phyloP scores from a whole-genome alignment of 306 rosid species.

The Cicer chorassanicum region DNA sequence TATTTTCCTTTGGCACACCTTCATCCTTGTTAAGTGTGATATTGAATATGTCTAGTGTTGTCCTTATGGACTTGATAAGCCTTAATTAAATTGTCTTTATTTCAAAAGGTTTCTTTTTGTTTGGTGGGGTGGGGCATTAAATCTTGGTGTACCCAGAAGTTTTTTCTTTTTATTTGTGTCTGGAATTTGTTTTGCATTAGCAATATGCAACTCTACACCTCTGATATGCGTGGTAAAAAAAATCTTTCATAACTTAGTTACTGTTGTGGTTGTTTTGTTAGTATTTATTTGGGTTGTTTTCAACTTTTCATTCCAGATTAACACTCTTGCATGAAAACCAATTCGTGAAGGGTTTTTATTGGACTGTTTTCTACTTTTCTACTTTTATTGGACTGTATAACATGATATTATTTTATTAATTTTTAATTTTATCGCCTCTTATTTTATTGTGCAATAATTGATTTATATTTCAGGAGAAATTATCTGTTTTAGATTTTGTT shows the following conservation, averaged over 20 bases:
- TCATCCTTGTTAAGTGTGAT: not conserved
- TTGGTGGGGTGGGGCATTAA: not conserved
- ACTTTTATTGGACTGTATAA: not conserved
- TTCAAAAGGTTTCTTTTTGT: not conserved
- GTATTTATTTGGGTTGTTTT: constrained; percentile 21
- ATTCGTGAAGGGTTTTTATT: not conserved
- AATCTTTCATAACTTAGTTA: constrained; percentile 23
- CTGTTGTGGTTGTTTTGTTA: constrained; percentile 9
- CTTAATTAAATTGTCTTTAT: not conserved
- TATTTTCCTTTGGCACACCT: not conserved
- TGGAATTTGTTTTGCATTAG: not conserved
- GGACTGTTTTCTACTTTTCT: not conserved
- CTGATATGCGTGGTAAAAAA: not conserved
- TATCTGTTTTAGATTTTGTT: constrained; percentile 71
- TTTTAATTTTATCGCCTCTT: not conserved
- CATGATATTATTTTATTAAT: not conserved
- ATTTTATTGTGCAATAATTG: constrained; percentile 20
- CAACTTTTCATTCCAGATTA: constrained; percentile 14
- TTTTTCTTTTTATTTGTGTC: not conserved
- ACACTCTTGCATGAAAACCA: constrained; percentile 2
- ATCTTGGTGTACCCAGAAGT: not conserved
- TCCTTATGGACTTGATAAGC: not conserved
- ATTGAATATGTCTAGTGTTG: constrained; percentile 1
- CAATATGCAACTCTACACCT: not conserved
- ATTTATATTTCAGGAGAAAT: constrained; percentile 65